Percentiles rank a stretch among this genome's conserved stretches.
phyloP scores from a whole-genome alignment of 2,329 filamentous ascomycete species.

The Cadophora sp. region DNA sequence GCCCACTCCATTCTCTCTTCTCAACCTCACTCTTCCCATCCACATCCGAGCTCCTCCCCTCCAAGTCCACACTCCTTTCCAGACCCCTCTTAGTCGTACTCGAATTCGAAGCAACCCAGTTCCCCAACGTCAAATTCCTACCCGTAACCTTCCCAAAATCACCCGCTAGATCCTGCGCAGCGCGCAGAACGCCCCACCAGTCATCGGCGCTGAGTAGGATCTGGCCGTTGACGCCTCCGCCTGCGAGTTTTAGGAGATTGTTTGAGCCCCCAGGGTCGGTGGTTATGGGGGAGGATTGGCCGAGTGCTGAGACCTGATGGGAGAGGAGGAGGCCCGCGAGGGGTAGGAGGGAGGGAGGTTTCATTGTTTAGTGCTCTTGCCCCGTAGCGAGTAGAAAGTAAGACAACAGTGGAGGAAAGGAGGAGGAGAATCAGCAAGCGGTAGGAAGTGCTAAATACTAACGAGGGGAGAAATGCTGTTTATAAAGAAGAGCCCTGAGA shows the following conservation, averaged over 20 bases:
- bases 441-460: neutral
- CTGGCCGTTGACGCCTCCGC: slow-evolving; percentile 49
- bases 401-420: neutral
- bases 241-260: slow-evolving; percentile 36
- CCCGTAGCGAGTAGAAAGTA: neutral
- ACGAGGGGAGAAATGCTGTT: slow-evolving; percentile 1
- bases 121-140: slow-evolving; percentile 59
- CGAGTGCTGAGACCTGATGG: slow-evolving; percentile 48
- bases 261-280: slow-evolving; percentile 47
- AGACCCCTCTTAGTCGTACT: neutral
- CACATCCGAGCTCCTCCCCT: slow-evolving; percentile 12
- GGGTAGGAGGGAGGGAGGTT: slow-evolving; percentile 19
- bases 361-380: slow-evolving; percentile 28
- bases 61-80: slow-evolving; percentile 17
- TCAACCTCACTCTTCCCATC: neutral
- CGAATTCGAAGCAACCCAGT: slow-evolving; percentile 29
- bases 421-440: neutral
- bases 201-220: slow-evolving; percentile 65
- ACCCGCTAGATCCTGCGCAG: slow-evolving; percentile 68
- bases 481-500: slow-evolving; percentile 18
- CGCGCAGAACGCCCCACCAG: slow-evolving; percentile 72
- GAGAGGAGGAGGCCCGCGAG: slow-evolving; percentile 35
- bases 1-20: neutral
- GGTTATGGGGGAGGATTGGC: slow-evolving; percentile 52
- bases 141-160: slow-evolving; percentile 78